Evolutionary conservation across 116 monocot species (phyloP), one percentile per base, ranked within the genome.

Genomic region (Cymodocea nodosa): DNA sequence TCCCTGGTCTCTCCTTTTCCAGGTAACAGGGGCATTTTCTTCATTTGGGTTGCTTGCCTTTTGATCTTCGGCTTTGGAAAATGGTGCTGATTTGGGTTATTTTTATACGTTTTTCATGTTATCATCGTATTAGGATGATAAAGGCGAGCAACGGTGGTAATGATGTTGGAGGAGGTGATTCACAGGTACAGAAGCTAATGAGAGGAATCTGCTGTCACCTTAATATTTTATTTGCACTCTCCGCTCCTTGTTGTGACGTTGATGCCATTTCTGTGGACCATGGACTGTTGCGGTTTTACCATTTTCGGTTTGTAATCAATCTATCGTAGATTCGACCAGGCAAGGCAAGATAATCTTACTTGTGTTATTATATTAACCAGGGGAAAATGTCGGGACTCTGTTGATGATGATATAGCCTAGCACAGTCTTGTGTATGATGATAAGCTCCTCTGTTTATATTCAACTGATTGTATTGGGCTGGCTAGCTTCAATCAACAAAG

Each of bases 111-210:
- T 66, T 25, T 17, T 67, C 1, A n/a, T 67, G 5, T 67, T n/a
- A n/a, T n/a, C 11, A 16, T 67, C 34, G 9, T 54, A 53, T 35
- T 50, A 67, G 67, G 67, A 34, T 54, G 53, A 67, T 67, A 48
- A 67, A 67, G 53, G 35, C 53, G 9, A 67, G 54, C 19, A 35
- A 30, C 36, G 15, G 23, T 14, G 50, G 15, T 65, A 34, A 10
- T 60, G 77, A 81, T 52, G 55, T 44, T 30, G 55, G 76, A 12
- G 60, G 30, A 15, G 52, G 69, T 20, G 50, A 64, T 50, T 73
- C 70, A 34, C 53, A 58, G 73, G 84, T 84, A 30, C 30, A 72
- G 73, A 62, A 16, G 18, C 56, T 52, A 37, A 62, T 23, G 20
- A 50, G 17, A 20, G 22, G 22, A 24, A 7, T 23, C 22, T 24